Evolutionary conservation across 2,329 filamentous ascomycete species (phyloP).

Genomic region (Fusarium sp.): DNA sequence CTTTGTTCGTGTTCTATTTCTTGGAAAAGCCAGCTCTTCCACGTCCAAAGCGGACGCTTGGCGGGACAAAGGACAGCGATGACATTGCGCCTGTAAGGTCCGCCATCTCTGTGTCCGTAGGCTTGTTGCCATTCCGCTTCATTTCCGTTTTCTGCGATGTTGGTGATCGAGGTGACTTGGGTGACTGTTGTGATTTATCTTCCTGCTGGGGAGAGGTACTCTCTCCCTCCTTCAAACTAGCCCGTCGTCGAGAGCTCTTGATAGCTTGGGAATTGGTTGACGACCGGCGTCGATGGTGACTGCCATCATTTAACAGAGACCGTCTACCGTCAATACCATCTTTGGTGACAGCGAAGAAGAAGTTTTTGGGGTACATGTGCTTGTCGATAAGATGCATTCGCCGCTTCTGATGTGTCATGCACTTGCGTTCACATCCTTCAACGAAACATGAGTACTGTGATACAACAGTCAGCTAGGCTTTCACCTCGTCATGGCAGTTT

Average conservation of each 20-base stretch:
- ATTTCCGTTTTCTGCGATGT: conserved; percentile 29
- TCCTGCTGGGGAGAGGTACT: conserved; percentile 31
- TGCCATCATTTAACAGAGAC: conserved; percentile 77
- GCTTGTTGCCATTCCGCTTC: conserved; percentile 38
- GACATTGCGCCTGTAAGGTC: conserved; percentile 77
- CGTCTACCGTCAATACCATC: conserved; percentile 88
- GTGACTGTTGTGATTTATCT: conserved; percentile 30
- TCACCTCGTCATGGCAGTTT: neutral
- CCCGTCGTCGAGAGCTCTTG: conserved; percentile 52
- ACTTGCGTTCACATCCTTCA: conserved; percentile 86
- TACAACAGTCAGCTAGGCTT: conserved; percentile 25
- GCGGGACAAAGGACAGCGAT: conserved; percentile 76
- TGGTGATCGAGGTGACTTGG: conserved; percentile 25
- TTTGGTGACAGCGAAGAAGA: conserved; percentile 88
- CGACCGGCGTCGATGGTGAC: conserved; percentile 62
- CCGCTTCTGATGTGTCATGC: conserved; percentile 84
- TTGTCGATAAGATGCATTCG: conserved; percentile 93
- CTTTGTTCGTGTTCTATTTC: conserved; percentile 49
- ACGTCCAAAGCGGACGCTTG: conserved; percentile 74
- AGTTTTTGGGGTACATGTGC: conserved; percentile 89
- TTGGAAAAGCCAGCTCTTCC: conserved; percentile 66
- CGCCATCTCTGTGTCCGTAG: conserved; percentile 68
- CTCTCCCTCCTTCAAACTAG: conserved; percentile 50
- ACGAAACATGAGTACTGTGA: conserved; percentile 87
- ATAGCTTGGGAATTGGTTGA: conserved; percentile 55